Evolutionary conservation across 208 protist genomes (phyloP), one percentile per base, ranked within the genome.

Genomic region (Leishmania turanica): DNA sequence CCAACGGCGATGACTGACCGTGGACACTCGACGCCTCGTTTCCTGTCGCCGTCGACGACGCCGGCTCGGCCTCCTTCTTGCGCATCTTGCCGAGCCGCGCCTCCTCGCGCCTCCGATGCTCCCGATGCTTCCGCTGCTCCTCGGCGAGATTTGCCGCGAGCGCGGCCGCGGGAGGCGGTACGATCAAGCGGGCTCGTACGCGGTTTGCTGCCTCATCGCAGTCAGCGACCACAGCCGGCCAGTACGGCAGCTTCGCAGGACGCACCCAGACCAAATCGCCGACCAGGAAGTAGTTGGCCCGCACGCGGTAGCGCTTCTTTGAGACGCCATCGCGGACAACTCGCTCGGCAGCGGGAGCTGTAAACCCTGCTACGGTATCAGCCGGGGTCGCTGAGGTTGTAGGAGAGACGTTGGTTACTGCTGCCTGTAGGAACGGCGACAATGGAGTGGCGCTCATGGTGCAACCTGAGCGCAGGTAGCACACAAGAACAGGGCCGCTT

Each of bases 261-360:
- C 92, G 90, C 24, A 93, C 84, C 93, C 95, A 98, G 24, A 98
- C 95, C 66, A 98, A 75, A 69, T 98, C 95, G 4, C 88, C 83
- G 9, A 87, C 87, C 15, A 93, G 74, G 79, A 97, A 97, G 83
- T 97, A 97, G 84, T 97, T 91, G 60, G 81, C 83, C 42, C 92
- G 89, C 21, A 87, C 77, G 54, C 91, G 87, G 70, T 89, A 89
- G 4, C 93, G 79, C 54, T 81, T 84, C 75, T 70, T 75, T 17
- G 45, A 73, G 42, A n/a, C 27, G n/a, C 69, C 21, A 51, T 62
- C n/a, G 17, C 37, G 24, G 19, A 24, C 13, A 62, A 21, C 51
- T 60, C 1, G 34, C 47, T n/a, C 72, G 24, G 71, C 17, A 8
- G 66, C 34, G 47, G 58, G 11, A 3, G 51, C 27, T 58, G 42